A percentile compares a stretch with the other conserved stretches of the same genome.
These are phyloP conservation scores for Fusarium nygamai DNA, from an alignment of 2,329 filamentous ascomycete species.

Conservation along the genomic window DNA sequence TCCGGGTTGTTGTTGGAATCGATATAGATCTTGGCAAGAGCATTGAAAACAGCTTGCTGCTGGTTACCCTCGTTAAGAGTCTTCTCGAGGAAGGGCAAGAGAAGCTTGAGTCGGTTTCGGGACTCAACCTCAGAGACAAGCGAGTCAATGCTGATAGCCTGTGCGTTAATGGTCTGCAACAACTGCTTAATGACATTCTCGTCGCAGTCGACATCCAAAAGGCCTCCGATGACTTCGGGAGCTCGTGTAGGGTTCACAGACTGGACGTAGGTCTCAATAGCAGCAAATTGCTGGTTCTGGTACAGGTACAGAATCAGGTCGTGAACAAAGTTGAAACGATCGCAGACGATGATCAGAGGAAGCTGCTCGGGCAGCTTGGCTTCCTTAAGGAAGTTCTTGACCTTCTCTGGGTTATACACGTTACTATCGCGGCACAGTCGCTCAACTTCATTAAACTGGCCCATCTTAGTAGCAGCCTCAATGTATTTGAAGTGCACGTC, in stretches of 20 bases:
- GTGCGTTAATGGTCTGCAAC: conserved; percentile 82
- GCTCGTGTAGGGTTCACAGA: conserved; percentile 92
- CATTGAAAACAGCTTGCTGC: conserved; percentile 96
- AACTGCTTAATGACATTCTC: conserved; percentile 96
- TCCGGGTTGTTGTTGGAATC: conserved; percentile 98
- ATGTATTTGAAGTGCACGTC: conserved; percentile 99
- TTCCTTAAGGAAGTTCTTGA: conserved; percentile 99
- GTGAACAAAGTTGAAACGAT: conserved; percentile 99
- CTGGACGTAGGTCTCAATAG: conserved; percentile 98
- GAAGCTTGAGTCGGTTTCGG: conserved; percentile 92
- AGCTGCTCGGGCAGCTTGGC: conserved; percentile 91
- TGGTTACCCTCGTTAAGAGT: conserved; percentile 91
- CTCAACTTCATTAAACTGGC: conserved; percentile 95
- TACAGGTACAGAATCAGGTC: conserved; percentile 96
- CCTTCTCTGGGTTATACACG: conserved; percentile 90
- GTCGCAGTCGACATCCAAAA: conserved; percentile 97
- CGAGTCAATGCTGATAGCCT: conserved; percentile 91
- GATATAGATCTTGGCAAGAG: conserved; percentile 98
- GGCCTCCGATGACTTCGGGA: conserved; percentile 89
- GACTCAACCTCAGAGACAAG: conserved; percentile 95
- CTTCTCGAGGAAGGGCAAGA: conserved; percentile 94
- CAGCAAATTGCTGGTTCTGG: conserved; percentile 99
- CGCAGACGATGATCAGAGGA: conserved; percentile 96
- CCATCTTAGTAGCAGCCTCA: conserved; percentile 92
- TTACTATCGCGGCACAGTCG: conserved; percentile 96